Evolutionary conservation across 352 stramenopile genomes (phyloP).

Genomic region (Pythium pyrilobum): DNA sequence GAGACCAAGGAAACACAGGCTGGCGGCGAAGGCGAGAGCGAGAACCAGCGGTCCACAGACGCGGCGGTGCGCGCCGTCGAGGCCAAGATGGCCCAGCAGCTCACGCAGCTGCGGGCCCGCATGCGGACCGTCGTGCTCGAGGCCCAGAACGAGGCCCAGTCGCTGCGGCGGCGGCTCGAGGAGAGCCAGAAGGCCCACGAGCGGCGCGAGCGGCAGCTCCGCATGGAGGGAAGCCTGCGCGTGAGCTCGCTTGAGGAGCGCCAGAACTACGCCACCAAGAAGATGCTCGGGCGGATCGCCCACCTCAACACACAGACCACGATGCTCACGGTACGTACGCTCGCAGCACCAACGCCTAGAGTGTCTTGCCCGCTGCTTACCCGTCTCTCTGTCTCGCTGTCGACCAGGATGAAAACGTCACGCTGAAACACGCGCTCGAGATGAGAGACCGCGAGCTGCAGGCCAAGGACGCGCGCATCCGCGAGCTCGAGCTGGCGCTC

Average conservation of each 20-base stretch:
- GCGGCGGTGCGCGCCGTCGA: slow-evolving; percentile 23
- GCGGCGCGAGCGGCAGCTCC: slow-evolving; percentile 43
- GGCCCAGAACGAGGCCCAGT: slow-evolving; percentile 37
- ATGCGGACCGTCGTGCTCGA: slow-evolving; percentile 56
- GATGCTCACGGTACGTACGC: slow-evolving; percentile 26
- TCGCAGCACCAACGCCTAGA: no score
- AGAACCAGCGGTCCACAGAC: background rate
- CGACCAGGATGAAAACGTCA: slow-evolving; percentile 31
- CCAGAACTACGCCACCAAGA: slow-evolving; percentile 34
- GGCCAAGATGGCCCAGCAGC: slow-evolving; percentile 27
- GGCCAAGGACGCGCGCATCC: slow-evolving; percentile 37
- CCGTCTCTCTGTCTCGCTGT: background rate
- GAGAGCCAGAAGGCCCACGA: slow-evolving; percentile 26
- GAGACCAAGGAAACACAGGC: slow-evolving; percentile 13
- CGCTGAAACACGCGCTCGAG: slow-evolving; percentile 25
- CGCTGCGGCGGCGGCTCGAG: slow-evolving; percentile 40
- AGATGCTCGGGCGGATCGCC: slow-evolving; percentile 28
- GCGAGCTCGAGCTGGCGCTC: slow-evolving; percentile 49
- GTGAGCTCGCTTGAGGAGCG: slow-evolving; percentile 45
- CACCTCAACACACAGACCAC: slow-evolving; percentile 25
- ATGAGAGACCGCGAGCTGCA: slow-evolving; percentile 24
- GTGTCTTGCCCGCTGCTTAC: no score
- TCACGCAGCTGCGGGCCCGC: slow-evolving; percentile 38
- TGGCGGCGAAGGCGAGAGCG: background rate
- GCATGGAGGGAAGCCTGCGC: slow-evolving; percentile 38